Conservation (phyloP, 1,139 yeast species). For the Candida frijolesensis region DNA sequence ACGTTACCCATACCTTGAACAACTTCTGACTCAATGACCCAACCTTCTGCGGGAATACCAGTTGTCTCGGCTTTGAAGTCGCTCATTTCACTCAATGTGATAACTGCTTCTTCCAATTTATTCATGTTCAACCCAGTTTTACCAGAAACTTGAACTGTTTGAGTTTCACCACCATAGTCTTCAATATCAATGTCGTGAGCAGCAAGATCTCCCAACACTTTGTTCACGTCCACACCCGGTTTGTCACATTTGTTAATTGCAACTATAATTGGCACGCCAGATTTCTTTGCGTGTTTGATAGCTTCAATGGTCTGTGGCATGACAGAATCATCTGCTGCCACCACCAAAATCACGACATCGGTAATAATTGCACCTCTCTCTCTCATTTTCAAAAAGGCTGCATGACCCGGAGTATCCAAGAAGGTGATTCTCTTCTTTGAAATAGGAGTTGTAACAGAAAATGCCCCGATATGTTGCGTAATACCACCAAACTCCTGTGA, state of each 20-base stretch:
- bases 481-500: conserved; percentile 93
- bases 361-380: conserved; percentile 95
- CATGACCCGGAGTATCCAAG: conserved; percentile 97
- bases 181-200: conserved; percentile 82
- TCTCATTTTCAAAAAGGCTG: conserved; percentile 94
- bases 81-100: conserved; percentile 79
- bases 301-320: conserved; percentile 99
- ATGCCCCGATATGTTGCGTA: conserved; percentile 98
- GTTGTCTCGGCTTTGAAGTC: conserved; percentile 71
- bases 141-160: conserved; percentile 86
- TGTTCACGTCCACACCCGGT: conserved; percentile 69
- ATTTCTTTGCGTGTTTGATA: conserved; percentile 83
- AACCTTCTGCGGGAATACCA: conserved; percentile 72
- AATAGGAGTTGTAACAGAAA: conserved; percentile 76
- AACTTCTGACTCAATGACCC: conserved; percentile 85
- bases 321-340: conserved; percentile 97
- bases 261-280: conserved; percentile 84
- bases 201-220: conserved; percentile 77
- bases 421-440: conserved; percentile 82
- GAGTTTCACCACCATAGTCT: conserved; percentile 94
- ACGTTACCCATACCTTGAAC: conserved; percentile 83
- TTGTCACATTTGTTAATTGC: conserved; percentile 94
- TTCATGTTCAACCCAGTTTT: conserved; percentile 84
- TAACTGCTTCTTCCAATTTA: conserved; percentile 84
- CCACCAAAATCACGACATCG: conserved; percentile 88